phyloP scores from a whole-genome alignment of 805 yeast genomes.

The Scheffersomyces amazonensis region DNA sequence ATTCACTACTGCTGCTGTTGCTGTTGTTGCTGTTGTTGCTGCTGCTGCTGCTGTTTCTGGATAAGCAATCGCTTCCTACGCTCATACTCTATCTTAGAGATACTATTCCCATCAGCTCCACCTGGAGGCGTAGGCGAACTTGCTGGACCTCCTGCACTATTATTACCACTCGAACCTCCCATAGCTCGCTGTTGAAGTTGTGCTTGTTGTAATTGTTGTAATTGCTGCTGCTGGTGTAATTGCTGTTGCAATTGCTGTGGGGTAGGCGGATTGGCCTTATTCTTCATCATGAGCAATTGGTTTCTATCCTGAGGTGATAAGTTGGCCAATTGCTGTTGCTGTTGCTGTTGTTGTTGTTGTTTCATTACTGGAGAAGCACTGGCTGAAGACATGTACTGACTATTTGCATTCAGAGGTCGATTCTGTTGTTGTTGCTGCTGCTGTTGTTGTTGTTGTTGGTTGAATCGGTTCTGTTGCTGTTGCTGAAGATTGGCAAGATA shows the following conservation, averaged over 20 bases:
- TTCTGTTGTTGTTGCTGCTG: too few relatives aligned
- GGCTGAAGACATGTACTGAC: background rate
- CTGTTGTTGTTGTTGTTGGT: slow-evolving; percentile 25
- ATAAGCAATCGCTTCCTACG: slow-evolving; percentile 2
- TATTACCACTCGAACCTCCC: background rate
- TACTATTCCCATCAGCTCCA: background rate
- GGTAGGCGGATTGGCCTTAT: slow-evolving; percentile 23
- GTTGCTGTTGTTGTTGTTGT: slow-evolving; percentile 16
- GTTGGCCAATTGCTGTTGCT: slow-evolving; percentile 1
- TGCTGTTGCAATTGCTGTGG: slow-evolving; percentile 13
- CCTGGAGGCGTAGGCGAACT: too few relatives aligned
- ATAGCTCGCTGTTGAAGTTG: slow-evolving; percentile 3
- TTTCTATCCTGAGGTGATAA: slow-evolving; percentile 43
- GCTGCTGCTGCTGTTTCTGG: slow-evolving; percentile 11
- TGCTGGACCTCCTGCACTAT: too few relatives aligned
- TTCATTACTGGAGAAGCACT: background rate
- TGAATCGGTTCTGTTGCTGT: slow-evolving; percentile 40
- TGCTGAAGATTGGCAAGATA: slow-evolving; percentile 58
- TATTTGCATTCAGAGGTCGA: slow-evolving; percentile 4
- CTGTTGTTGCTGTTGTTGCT: slow-evolving; percentile 5
- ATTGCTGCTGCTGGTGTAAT: slow-evolving; percentile 5
- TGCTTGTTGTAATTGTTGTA: slow-evolving; percentile 1
- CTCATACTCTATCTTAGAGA: background rate
- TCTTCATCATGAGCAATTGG: slow-evolving; percentile 39
- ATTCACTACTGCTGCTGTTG: slow-evolving; percentile 1